phyloP scores from a whole-genome alignment of 1,284 basidiomycete species.

The Microbotryum violaceum region DNA sequence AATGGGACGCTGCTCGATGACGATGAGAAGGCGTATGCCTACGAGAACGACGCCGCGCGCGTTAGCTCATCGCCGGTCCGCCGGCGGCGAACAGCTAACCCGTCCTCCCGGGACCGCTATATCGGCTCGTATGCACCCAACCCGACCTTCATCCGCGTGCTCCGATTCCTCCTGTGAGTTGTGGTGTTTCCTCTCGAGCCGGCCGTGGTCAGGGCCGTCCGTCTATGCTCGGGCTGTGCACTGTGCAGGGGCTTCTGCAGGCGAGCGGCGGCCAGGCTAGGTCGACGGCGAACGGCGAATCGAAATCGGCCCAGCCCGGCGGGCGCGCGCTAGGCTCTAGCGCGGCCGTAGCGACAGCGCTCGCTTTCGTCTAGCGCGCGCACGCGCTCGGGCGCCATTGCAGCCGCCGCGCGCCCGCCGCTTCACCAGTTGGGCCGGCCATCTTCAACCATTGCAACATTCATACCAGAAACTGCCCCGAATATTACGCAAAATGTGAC shows the following conservation, averaged over 20 bases:
- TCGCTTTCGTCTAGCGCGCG: background rate
- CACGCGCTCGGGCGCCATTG: background rate
- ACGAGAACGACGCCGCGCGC: conserved; percentile 17
- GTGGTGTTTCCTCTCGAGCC: too few species aligned
- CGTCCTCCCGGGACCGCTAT: conserved; percentile 1
- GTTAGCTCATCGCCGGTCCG: background rate
- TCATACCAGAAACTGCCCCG: too few species aligned
- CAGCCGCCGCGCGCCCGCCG: background rate
- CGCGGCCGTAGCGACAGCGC: background rate
- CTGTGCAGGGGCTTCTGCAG: background rate
- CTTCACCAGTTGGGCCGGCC: background rate
- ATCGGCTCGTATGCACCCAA: conserved; percentile 21
- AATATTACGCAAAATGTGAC: too few species aligned
- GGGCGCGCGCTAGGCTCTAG: background rate
- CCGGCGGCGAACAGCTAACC: background rate
- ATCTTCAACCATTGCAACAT: too few species aligned
- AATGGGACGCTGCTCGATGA: conserved; percentile 6
- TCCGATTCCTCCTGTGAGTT: conserved; percentile 21
- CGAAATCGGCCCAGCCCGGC: background rate
- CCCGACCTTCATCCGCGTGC: conserved; percentile 10
- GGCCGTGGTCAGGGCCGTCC: too few species aligned
- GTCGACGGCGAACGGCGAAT: background rate
- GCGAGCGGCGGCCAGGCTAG: background rate
- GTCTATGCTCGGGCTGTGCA: background rate
- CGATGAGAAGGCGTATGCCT: conserved; percentile 15